Percentiles rank a stretch among this genome's conserved stretches.
Evolutionary conservation across 208 protist genomes (phyloP).

Genomic region (Wallacemonas sp.): DNA sequence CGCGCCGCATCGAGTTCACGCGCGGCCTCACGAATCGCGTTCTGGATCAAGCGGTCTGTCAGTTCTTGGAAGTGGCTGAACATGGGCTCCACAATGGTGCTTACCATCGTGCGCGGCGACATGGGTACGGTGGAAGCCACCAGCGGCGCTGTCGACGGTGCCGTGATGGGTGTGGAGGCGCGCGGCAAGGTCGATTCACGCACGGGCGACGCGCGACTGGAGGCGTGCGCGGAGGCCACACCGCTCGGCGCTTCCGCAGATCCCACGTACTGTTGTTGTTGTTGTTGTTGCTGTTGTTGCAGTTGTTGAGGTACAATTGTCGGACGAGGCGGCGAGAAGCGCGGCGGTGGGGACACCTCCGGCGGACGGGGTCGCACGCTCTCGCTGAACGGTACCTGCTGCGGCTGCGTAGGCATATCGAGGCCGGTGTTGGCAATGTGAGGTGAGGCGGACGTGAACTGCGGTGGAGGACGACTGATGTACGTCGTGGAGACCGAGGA

Average conservation of each 20-base stretch:
- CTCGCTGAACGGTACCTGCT: not conserved
- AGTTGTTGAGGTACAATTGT: not conserved
- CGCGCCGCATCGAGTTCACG: slow-evolving; percentile 53
- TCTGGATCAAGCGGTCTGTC: slow-evolving; percentile 28
- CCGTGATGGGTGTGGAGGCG: not conserved
- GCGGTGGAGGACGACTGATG: not conserved
- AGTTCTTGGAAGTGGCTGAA: slow-evolving; percentile 15
- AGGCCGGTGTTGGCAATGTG: no score
- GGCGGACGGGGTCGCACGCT: not conserved
- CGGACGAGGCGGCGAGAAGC: not conserved
- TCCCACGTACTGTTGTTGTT: not conserved
- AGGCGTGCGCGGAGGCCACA: not conserved
- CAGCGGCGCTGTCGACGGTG: not conserved
- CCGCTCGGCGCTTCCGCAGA: not conserved
- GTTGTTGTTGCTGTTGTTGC: not conserved
- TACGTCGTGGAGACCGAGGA: slow-evolving; percentile 1
- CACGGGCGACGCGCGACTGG: not conserved
- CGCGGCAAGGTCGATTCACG: not conserved
- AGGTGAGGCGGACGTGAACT: no score
- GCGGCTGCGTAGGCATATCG: no score
- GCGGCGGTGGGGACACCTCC: not conserved
- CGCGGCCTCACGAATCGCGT: slow-evolving; percentile 67
- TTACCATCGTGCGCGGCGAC: slow-evolving; percentile 15
- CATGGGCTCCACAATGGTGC: not conserved
- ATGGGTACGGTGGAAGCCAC: not conserved